These are phyloP conservation scores for Viola pubescens DNA, from an alignment of 441 rosid species.

Conservation along the genomic window DNA sequence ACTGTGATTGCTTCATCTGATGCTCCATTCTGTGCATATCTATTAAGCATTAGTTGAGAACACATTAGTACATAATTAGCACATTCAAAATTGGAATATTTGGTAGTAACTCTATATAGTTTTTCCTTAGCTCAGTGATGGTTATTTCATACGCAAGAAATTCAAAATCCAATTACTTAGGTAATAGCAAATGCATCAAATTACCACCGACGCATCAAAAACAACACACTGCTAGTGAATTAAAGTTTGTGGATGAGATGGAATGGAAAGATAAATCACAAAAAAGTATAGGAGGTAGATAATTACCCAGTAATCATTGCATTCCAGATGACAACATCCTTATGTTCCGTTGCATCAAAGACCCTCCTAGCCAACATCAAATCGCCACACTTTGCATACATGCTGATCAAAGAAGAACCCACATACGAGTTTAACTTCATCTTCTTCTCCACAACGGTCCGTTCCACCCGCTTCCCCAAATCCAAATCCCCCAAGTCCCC, in stretches of 20 bases:
- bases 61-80: slow-evolving; percentile 9
- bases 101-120: too few relatives aligned
- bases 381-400: slow-evolving; percentile 81
- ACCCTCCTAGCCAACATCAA: slow-evolving; percentile 56
- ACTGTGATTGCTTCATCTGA: slow-evolving; percentile 55
- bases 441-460: slow-evolving; percentile 31
- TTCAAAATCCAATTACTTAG: too few relatives aligned
- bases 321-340: slow-evolving; percentile 73
- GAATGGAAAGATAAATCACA: too few relatives aligned
- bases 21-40: slow-evolving; percentile 75
- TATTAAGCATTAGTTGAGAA: slow-evolving; percentile 20
- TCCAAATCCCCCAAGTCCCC: slow-evolving; percentile 56
- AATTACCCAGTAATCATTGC: slow-evolving; percentile 76
- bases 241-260: too few relatives aligned
- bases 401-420: slow-evolving; percentile 65
- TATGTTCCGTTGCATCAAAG: slow-evolving; percentile 51
- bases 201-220: too few relatives aligned
- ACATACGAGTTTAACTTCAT: slow-evolving; percentile 44
- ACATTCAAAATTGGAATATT: not conserved
- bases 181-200: too few relatives aligned
- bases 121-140: too few relatives aligned
- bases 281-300: not conserved
- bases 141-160: too few relatives aligned
- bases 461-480: slow-evolving; percentile 57
- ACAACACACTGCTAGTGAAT: too few relatives aligned